Conservation (phyloP, 345 rosid genomes). For the Pistacia vera region DNA sequence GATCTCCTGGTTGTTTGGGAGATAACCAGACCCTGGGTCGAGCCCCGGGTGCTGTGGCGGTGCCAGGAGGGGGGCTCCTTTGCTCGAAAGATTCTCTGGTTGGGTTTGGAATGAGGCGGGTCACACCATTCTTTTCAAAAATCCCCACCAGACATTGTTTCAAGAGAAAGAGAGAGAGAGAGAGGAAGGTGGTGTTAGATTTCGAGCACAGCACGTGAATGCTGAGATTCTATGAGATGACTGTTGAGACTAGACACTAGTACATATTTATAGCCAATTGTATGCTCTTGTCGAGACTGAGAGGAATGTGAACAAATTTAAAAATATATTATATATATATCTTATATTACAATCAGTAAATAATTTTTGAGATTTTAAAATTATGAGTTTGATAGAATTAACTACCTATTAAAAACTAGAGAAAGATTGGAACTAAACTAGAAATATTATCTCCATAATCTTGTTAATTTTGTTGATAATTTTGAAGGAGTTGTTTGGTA, state of each 20-base stretch:
- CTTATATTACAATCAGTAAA: no score
- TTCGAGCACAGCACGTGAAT: neutral
- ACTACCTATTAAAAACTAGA: no score
- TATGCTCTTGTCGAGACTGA: no score
- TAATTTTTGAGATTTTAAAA: no score
- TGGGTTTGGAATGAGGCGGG: slow-evolving; percentile 51
- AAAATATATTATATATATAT: no score
- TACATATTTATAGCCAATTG: neutral
- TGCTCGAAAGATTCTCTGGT: slow-evolving; percentile 67
- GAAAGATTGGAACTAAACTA: no score
- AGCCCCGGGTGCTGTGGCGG: slow-evolving; percentile 75
- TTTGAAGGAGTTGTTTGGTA: no score
- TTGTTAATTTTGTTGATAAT: no score
- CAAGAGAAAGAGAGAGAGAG: neutral
- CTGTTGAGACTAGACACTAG: neutral
- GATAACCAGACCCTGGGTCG: slow-evolving; percentile 61
- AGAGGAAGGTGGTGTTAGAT: neutral
- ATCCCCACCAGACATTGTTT: slow-evolving; percentile 63
- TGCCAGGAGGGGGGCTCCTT: slow-evolving; percentile 46
- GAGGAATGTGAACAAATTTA: no score
- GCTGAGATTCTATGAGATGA: neutral
- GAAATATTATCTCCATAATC: no score
- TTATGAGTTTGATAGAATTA: no score
- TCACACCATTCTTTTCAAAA: slow-evolving; percentile 64
- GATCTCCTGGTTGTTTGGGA: slow-evolving; percentile 60